A percentile compares a stretch with the other conserved stretches of the same genome.
These are phyloP conservation scores for Synchytrium microbalum DNA, from an alignment of 371 early-diverging fungal species.

Conservation along the genomic window DNA sequence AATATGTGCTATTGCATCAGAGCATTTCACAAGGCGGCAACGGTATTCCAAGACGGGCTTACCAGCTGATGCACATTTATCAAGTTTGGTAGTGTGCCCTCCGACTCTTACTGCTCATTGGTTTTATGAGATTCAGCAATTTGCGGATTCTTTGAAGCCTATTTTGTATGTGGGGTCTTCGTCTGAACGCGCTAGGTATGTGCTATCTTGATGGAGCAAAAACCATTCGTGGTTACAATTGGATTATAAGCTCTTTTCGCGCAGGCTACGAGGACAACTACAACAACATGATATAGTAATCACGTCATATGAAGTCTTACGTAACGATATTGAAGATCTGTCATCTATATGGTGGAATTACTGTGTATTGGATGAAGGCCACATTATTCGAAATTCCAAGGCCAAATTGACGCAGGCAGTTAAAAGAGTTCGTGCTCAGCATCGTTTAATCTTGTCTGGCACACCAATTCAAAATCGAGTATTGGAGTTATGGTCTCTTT, in stretches of 20 bases:
- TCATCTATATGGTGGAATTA: slow-evolving; percentile 79
- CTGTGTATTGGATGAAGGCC: slow-evolving; percentile 99
- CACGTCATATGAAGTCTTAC: slow-evolving; percentile 93
- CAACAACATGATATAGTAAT: slow-evolving; percentile 71
- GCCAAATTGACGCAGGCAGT: slow-evolving; percentile 90
- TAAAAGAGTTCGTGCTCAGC: slow-evolving; percentile 72
- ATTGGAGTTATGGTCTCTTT: slow-evolving; percentile 94
- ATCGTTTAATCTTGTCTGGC: slow-evolving; percentile 93
- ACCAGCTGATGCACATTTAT: slow-evolving; percentile 59
- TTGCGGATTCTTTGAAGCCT: slow-evolving; percentile 66
- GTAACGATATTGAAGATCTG: slow-evolving; percentile 89
- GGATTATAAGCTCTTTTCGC: neutral
- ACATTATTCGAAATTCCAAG: slow-evolving; percentile 94
- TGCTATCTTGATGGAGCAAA: neutral
- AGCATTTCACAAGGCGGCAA: slow-evolving; percentile 64
- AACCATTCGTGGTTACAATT: neutral
- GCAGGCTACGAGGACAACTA: slow-evolving; percentile 24
- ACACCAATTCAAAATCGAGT: slow-evolving; percentile 99
- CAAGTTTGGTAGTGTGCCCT: slow-evolving; percentile 95
- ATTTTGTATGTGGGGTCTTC: slow-evolving; percentile 79
- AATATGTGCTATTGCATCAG: slow-evolving; percentile 89
- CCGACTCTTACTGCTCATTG: slow-evolving; percentile 96
- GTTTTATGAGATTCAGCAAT: slow-evolving; percentile 89
- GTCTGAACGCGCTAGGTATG: slow-evolving; percentile 62
- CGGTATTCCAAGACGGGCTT: slow-evolving; percentile 52